Evolutionary conservation across 1,284 basidiomycete genomes (phyloP).

Genomic region (Puccinia hordei): DNA sequence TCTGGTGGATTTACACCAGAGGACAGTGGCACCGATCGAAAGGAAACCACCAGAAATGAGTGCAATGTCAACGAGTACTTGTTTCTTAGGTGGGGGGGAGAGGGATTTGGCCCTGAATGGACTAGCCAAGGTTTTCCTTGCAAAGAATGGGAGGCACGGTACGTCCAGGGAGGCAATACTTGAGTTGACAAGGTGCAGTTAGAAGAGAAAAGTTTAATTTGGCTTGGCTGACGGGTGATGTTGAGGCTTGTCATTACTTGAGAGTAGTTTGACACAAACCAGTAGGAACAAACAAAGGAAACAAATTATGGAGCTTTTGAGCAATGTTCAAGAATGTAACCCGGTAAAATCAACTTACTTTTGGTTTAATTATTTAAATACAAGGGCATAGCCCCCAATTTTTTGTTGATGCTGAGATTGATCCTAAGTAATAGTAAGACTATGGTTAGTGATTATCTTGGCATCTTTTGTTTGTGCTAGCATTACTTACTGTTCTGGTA

Average conservation of each 20-base stretch:
- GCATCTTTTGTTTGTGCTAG: too few relatives aligned
- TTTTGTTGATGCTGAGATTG: too few relatives aligned
- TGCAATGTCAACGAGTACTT: constrained; percentile 25
- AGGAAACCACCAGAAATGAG: constrained; percentile 34
- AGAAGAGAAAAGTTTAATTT: background rate
- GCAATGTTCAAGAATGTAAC: too few relatives aligned
- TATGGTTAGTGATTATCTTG: too few relatives aligned
- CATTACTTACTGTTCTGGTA: too few relatives aligned
- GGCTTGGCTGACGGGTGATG: background rate
- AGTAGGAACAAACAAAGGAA: too few relatives aligned
- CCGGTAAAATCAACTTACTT: too few relatives aligned
- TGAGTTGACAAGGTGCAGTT: background rate
- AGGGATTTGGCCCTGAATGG: background rate
- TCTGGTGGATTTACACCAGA: too few relatives aligned
- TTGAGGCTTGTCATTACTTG: background rate
- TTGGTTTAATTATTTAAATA: too few relatives aligned
- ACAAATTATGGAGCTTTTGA: background rate
- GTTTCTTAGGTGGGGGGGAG: constrained; percentile 41
- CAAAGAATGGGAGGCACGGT: background rate
- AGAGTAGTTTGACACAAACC: background rate
- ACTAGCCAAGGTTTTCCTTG: background rate
- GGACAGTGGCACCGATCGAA: constrained; percentile 27
- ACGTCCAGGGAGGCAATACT: background rate
- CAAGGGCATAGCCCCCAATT: too few relatives aligned
- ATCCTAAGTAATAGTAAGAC: too few relatives aligned